These are phyloP conservation scores for Ambrosia trifida DNA, from an alignment of 129 eudicot species.

Conservation along the genomic window DNA sequence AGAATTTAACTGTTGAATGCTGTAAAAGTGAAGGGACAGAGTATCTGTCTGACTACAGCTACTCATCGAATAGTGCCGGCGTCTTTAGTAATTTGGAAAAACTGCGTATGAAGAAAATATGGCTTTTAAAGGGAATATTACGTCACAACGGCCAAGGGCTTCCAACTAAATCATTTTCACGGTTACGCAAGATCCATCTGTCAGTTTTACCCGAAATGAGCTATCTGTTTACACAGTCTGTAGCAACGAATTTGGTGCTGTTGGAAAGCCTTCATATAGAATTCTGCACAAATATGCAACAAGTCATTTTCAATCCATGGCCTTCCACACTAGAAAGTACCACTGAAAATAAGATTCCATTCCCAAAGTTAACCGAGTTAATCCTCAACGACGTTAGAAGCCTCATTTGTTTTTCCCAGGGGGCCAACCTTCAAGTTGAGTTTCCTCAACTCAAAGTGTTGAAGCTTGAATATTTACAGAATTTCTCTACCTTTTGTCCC, in stretches of 20 bases:
- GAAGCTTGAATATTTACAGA: constrained; percentile 34
- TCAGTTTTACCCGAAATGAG: constrained; percentile 36
- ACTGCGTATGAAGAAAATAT: constrained; percentile 27
- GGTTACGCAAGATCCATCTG: constrained; percentile 34
- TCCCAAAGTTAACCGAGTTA: constrained; percentile 31
- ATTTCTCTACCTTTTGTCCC: constrained; percentile 38
- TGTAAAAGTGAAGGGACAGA: constrained; percentile 30
- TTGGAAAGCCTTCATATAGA: constrained; percentile 39
- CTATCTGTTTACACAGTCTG: constrained; percentile 31
- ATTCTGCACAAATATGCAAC: constrained; percentile 31
- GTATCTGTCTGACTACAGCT: constrained; percentile 30
- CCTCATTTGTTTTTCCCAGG: constrained; percentile 35
- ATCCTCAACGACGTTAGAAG: constrained; percentile 21
- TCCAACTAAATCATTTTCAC: constrained; percentile 34
- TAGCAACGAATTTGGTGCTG: constrained; percentile 32
- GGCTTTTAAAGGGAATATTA: constrained; percentile 38
- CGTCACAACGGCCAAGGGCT: constrained; percentile 28
- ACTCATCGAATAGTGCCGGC: constrained; percentile 13
- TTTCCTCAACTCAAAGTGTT: constrained; percentile 35
- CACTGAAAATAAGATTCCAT: constrained; percentile 20
- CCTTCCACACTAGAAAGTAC: constrained; percentile 22
- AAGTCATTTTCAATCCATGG: constrained; percentile 31
- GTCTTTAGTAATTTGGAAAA: constrained; percentile 36
- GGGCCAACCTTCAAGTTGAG: constrained; percentile 35
- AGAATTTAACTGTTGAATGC: constrained; percentile 30